Evolutionary conservation across 2,329 filamentous ascomycete genomes (phyloP).

Genomic region (Trichoderma polysporum): DNA sequence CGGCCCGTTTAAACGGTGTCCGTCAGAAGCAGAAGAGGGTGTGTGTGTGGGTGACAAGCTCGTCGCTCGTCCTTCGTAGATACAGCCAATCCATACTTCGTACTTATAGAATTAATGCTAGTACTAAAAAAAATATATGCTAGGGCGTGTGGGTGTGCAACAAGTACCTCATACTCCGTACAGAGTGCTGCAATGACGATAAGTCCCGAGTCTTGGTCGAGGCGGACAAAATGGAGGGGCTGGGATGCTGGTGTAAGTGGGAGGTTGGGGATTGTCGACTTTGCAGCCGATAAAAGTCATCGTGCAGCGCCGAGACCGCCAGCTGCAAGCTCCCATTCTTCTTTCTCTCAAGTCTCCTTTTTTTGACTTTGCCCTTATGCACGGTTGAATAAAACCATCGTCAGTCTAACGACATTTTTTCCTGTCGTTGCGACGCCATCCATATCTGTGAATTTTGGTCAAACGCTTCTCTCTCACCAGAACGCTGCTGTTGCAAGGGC

Average conservation of each 20-base stretch:
- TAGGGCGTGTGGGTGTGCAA: neutral
- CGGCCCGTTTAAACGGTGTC: conserved; percentile 5
- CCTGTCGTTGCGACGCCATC: neutral
- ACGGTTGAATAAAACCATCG: neutral
- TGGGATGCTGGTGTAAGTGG: conserved; percentile 34
- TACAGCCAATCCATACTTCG: neutral
- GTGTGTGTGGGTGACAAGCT: neutral
- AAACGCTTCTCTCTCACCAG: neutral
- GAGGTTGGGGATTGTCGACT: conserved; percentile 36
- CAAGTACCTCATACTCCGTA: conserved; percentile 7
- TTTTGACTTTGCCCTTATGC: conserved; percentile 13
- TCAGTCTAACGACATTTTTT: neutral
- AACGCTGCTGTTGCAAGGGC: neutral
- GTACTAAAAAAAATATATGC: neutral
- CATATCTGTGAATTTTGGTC: neutral
- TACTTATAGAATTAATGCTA: neutral
- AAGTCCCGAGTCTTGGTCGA: conserved; percentile 14
- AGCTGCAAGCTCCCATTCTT: conserved; percentile 24
- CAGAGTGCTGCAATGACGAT: neutral
- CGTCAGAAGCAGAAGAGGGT: neutral
- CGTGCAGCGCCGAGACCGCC: conserved; percentile 32
- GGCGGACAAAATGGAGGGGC: conserved; percentile 30
- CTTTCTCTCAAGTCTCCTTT: conserved; percentile 2
- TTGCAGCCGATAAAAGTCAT: conserved; percentile 33
- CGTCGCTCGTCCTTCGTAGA: neutral